A percentile compares a stretch with the other conserved stretches of the same genome.
Evolutionary conservation across 352 stramenopile genomes (phyloP).

Genomic region (Halophytophthora polymorphica): DNA sequence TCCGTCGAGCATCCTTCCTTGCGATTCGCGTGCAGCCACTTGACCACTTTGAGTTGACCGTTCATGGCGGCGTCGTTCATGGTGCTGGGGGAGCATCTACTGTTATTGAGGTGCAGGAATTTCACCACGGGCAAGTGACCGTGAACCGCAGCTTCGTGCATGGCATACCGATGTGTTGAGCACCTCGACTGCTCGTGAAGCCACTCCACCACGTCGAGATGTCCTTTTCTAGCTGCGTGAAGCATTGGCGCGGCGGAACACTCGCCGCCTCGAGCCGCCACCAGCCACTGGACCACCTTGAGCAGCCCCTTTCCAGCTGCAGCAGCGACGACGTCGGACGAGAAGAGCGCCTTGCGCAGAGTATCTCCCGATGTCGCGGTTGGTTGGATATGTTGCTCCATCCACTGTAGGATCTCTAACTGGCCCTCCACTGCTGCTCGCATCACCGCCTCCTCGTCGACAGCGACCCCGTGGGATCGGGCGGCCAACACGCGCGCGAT

Average conservation of each 20-base stretch:
- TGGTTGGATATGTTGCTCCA: conserved; percentile 10
- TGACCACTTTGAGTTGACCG: conserved; percentile 19
- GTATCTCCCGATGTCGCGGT: background rate
- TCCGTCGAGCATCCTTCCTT: conserved; percentile 17
- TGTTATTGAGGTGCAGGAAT: conserved; percentile 18
- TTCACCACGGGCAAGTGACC: conserved; percentile 19
- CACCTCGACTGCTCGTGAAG: conserved; percentile 17
- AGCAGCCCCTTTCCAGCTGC: conserved; percentile 14
- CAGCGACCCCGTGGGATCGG: conserved; percentile 8
- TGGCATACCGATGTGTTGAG: conserved; percentile 17
- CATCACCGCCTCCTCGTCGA: conserved; percentile 23
- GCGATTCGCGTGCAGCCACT: conserved; percentile 21
- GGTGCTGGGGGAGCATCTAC: conserved; percentile 18
- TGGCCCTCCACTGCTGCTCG: conserved; percentile 21
- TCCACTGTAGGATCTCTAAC: conserved; percentile 20
- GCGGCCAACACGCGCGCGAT: conserved; percentile 8
- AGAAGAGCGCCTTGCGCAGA: conserved; percentile 16
- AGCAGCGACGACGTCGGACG: conserved; percentile 13
- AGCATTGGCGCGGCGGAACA: conserved; percentile 22
- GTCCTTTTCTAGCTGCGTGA: conserved; percentile 16
- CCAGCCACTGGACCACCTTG: conserved; percentile 23
- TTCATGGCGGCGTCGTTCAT: conserved; percentile 20
- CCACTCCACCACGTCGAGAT: conserved; percentile 16
- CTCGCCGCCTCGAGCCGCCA: conserved; percentile 18
- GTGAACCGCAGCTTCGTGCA: conserved; percentile 23